Evolutionary conservation across 2,329 filamentous ascomycete genomes (phyloP).

Genomic region (Fonsecaea erecta): DNA sequence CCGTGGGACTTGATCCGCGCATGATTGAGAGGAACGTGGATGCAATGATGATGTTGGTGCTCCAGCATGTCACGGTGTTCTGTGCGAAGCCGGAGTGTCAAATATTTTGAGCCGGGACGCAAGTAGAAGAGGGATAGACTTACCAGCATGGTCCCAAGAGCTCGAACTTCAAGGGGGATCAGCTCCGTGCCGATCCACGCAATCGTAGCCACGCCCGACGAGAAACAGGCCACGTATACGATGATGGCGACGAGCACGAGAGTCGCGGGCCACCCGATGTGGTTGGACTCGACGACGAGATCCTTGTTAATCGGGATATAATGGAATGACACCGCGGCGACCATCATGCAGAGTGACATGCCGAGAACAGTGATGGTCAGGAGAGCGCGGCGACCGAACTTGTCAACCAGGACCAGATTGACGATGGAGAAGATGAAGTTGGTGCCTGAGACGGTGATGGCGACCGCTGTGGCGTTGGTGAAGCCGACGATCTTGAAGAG

Average conservation of each 20-base stretch:
- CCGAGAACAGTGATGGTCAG: slow-evolving; percentile 81
- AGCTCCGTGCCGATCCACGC: slow-evolving; percentile 96
- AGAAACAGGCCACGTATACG: slow-evolving; percentile 83
- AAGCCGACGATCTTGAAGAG: slow-evolving; percentile 81
- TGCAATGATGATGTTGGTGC: slow-evolving; percentile 83
- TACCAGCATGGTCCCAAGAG: slow-evolving; percentile 63
- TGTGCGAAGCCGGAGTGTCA: background rate
- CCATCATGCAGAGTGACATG: slow-evolving; percentile 74
- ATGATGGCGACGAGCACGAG: slow-evolving; percentile 77
- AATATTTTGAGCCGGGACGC: background rate
- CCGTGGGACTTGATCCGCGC: slow-evolving; percentile 71
- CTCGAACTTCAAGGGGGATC: slow-evolving; percentile 71
- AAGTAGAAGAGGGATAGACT: background rate
- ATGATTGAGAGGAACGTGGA: slow-evolving; percentile 88
- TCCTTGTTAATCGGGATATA: slow-evolving; percentile 53
- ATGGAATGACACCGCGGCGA: slow-evolving; percentile 74
- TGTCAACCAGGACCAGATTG: slow-evolving; percentile 69
- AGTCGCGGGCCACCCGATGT: slow-evolving; percentile 43
- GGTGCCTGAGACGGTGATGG: slow-evolving; percentile 73
- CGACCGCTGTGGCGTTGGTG: slow-evolving; percentile 75
- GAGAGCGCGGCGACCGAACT: slow-evolving; percentile 76
- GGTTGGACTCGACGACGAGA: slow-evolving; percentile 30
- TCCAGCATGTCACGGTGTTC: slow-evolving; percentile 78
- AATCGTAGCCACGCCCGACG: slow-evolving; percentile 61
- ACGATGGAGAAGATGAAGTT: slow-evolving; percentile 67